Base-by-base conservation (phyloP, 1,284 basidiomycete species). In the Fereydounia khargensis region DNA sequence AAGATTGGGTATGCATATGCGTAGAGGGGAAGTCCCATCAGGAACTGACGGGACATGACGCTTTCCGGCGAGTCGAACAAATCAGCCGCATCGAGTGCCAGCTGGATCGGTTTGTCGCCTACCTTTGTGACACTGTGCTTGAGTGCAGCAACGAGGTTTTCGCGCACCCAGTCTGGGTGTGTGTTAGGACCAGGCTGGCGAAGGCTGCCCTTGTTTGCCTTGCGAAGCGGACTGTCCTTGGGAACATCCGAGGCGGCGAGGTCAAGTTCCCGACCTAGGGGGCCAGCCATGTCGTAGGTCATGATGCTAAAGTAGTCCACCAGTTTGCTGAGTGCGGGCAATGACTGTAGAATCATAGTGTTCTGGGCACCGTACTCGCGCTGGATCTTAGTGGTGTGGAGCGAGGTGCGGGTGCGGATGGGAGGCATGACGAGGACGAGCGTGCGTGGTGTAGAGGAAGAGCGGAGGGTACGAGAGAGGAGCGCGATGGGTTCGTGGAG, bases 221-320 rank as follows among this genome's bases (percentile, higher is more conserved):
- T 44, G 10, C 48, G 28, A 16, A 67, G 21, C 4, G 57, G 52
- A 20, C 61, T 67, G 22, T 49, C 49, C 3, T 30, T 16, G 2
- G 53, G 49, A 16, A 67, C 46, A 13, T 50, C 42, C 13, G 39
- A 42, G 13, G 48, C 56, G 5, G 32, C 30, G 11, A 56, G 9
- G 1, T 9, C 10, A 16, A 44, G 50, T 1, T 37, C 33, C 3
- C 45, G 17, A 0, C 63, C 63, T 7, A 28, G 42, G 0, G 39
- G 39, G 4, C 45, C 44, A 5, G 63, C 49, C 55, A 64, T 58
- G 31, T 64, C 63, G 44, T 66, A 66, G 2, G 63, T 66, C 65
- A 68, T 68, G 39, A 65, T 42, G 16, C 37, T 49, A 11, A 65
- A 37, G 22, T 11, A 53, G 31, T 68, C 65, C 10, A 53, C 62